Percentiles rank a stretch among this genome's conserved stretches.
Conservation (phyloP, 305 asterid species). For the Fraxinus xanthoxyloides region DNA sequence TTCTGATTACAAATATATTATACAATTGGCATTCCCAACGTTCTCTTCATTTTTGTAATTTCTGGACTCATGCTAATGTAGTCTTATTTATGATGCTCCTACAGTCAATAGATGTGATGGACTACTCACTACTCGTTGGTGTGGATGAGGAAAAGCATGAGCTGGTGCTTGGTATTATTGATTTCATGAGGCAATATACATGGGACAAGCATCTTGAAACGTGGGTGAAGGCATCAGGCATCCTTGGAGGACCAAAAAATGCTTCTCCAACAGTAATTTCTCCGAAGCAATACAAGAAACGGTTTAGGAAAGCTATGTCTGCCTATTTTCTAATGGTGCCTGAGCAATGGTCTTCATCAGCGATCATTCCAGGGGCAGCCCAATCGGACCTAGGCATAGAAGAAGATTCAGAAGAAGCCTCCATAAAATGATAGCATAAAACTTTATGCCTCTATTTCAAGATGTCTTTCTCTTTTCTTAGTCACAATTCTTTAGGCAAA, state of each 20-base stretch:
- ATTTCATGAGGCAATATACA: constrained; percentile 88
- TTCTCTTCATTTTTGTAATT: too few relatives aligned
- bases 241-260: constrained; percentile 76
- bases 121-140: constrained; percentile 79
- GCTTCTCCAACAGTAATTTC: constrained; percentile 73
- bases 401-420: constrained; percentile 30
- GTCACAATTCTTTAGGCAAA: constrained; percentile 3
- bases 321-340: constrained; percentile 86
- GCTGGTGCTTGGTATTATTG: constrained; percentile 75
- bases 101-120: constrained; percentile 87
- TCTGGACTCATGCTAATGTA: constrained; percentile 13
- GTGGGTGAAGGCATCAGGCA: constrained; percentile 89
- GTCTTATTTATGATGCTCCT: constrained; percentile 12
- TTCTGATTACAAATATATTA: too few relatives aligned
- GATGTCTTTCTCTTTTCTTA: not conserved
- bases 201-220: constrained; percentile 94
- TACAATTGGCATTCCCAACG: too few relatives aligned
- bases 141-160: constrained; percentile 77
- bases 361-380: constrained; percentile 27
- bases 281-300: constrained; percentile 72
- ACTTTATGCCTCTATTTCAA: constrained; percentile 8
- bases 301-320: constrained; percentile 91
- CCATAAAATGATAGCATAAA: constrained; percentile 4
- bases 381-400: constrained; percentile 30
- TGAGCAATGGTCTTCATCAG: constrained; percentile 67